Percentiles rank a stretch among this genome's conserved stretches.
Conservation (phyloP, 352 stramenopile species). For the Phytophthora citricola region DNA sequence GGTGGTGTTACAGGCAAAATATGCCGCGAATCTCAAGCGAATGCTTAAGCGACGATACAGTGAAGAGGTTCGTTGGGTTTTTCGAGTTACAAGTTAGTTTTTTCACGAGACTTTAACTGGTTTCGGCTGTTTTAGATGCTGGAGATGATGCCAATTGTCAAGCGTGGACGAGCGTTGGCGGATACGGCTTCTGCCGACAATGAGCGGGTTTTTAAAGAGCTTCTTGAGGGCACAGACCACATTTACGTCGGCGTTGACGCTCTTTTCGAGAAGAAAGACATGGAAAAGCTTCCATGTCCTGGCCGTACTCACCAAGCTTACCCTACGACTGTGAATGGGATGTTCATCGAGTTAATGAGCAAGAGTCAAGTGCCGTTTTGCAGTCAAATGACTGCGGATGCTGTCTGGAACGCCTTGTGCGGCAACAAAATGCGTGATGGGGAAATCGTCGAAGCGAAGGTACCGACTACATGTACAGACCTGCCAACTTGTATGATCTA, state of each 20-base stretch:
- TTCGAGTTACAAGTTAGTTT: background rate
- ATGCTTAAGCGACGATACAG: conserved; percentile 30
- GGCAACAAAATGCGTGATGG: conserved; percentile 11
- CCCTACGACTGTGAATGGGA: conserved; percentile 8
- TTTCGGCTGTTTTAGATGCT: conserved; percentile 22
- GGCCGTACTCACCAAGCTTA: background rate
- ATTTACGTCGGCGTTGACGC: conserved; percentile 14
- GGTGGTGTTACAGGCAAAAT: conserved; percentile 8
- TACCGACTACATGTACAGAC: background rate
- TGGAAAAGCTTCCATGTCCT: conserved; percentile 10
- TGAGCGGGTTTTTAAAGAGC: conserved; percentile 11
- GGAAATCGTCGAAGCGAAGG: conserved; percentile 22
- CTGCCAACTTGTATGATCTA: background rate
- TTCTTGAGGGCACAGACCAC: conserved; percentile 5
- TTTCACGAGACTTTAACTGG: background rate
- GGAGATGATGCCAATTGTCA: conserved; percentile 20
- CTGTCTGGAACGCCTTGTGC: conserved; percentile 19
- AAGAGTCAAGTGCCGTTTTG: conserved; percentile 26
- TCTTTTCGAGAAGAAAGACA: conserved; percentile 19
- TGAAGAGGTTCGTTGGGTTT: conserved; percentile 22
- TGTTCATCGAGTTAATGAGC: conserved; percentile 26
- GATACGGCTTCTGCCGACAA: background rate
- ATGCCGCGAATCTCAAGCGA: conserved; percentile 25
- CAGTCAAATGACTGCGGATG: background rate
- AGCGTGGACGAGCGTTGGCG: background rate